Base-by-base conservation (phyloP, 805 yeast genomes). In the Yamadazyma sp. region DNA sequence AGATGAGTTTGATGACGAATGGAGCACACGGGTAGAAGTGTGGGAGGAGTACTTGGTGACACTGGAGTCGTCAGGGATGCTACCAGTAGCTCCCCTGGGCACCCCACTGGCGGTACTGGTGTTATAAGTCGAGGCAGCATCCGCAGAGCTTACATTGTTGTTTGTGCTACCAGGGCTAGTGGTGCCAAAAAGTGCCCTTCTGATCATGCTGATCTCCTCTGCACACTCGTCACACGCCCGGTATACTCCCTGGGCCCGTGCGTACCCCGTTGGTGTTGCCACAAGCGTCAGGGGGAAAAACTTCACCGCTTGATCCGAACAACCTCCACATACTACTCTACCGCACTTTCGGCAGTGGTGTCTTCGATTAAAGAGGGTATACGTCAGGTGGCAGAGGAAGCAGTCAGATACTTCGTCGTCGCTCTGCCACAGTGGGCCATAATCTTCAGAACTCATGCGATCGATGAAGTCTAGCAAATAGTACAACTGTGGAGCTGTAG, bases 331-430 rank as follows among this genome's bases (percentile, higher is more conserved):
- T 12, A 82, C 85, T 0, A 88, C 82, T 22, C 78, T 67, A 3
- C 96, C 96, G 62, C 96, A 87, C 42, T 67, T 70, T 36, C 93
- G 70, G 58, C 96, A 87, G 57, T 87, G 96, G 60, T 87, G 96
- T 39, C 89, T 72, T 40, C 96, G 70, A 54, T 67, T 75, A 57
- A 83, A 79, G 40, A 85, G 59, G 2, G 80, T 67, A 61, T 80
- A 87, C 26, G 46, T 38, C 1, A 55, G 43, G 20, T 54, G 52
- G 56, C 96, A 87, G 3, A 78, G 50, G 14, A 70, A 68, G 53
- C 96, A 87, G 2, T 50, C 52, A 0, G 45, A 15, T 1, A 64
- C 82, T 1, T 64, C 76, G 4, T 60, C 64, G 55, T 88, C 95
- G 3, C 77, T 71, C 60, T 87, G 89, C 96, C 96, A 87, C 8